Evolutionary conservation across 2,329 filamentous ascomycete genomes (phyloP), one percentile per base, ranked within the genome.

Genomic region (Fusarium nisikadoi): DNA sequence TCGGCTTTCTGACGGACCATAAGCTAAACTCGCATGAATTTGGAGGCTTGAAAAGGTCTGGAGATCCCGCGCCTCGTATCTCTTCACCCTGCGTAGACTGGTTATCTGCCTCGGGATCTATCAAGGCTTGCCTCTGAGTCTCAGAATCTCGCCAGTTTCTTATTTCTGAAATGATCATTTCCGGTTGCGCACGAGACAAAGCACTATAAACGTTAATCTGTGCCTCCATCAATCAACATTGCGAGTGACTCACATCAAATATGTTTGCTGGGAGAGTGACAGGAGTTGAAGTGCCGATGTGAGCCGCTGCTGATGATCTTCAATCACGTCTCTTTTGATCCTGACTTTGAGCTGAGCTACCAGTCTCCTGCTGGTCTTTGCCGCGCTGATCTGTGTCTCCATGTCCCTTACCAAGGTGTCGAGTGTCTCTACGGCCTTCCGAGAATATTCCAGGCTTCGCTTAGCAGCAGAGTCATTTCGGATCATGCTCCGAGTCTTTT

Each of bases 11-110:
- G 16, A 8, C 16, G 3, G 29, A 7, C 8, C 46, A 14, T 0
- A 35, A 0, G 2, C 1, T 2, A 0, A 19, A 13, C 0, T 23
- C 7, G 5, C 0, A 5, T 2, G 29, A 17, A 0, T 0, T 12
- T 20, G 16, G 3, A 20, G 16, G 4, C 17, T 35, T 25, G 8
- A 5, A 9, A 6, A 4, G 2, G 5, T 4, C 2, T 25, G 6
- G 14, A 9, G 16, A 13, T 4, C 5, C 8, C 0, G 3, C 8
- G 1, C 3, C 3, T 0, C 19, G n/a, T 19, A 0, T 3, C 1
- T 5, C n/a, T 19, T 0, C 8, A 10, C 27, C 27, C 8, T 27
- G 27, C 27, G 27, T 27, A 11, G 29, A 31, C 52, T 2, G 17
- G 2, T 3, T 1, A 0, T 5, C 3, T 3, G 27, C n/a, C 12